Base-by-base conservation (phyloP, 164 flowering plant species). In the Berberis thunbergii region DNA sequence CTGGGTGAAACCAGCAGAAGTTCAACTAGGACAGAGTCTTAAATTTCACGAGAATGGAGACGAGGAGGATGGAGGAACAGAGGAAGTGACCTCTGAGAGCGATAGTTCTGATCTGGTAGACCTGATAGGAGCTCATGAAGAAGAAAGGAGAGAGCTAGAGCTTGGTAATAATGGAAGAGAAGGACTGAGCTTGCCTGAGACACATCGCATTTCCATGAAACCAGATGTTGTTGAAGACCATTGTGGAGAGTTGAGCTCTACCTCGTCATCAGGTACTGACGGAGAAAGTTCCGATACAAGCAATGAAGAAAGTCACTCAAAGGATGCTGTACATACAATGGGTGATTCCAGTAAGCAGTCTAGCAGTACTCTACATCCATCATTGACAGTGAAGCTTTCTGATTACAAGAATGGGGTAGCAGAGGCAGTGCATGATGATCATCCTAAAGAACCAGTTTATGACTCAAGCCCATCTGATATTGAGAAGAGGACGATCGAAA, bases 381-480 rank as follows among this genome's bases (percentile, higher is more conserved):
- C 61, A 7, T 13, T 8, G 4, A 6, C 48, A 6, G 0, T 60
- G n/a, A 40, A 10, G 26, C 50, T 40, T 48, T 54, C 45, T 11
- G 45, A 62, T 44, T 3, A 45, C 11, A 45, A 60, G 43, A 67
- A n/a, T 42, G 43, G 45, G 11, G 53, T 49, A 2, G 8, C 48
- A 56, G 70, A 72, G 53, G 64, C 13, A 57, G 59, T 61, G 41
- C 78, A 73, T 65, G 83, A 69, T 39, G 66, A 42, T 73, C 75
- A 68, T 49, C 69, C 63, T 41, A 72, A 60, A 61, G 90, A 80
- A 60, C 94, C 94, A 6, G 80, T 91, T 49, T 87, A 83, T 76
- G 95, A 89, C 69, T 82, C 86, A 38, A 87, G 89, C 69, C 92
- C 93, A 3, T 74, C 69, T 1, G 76, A 79, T 26, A 38, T 45